Percentiles rank a stretch among this genome's conserved stretches.
phyloP scores from a whole-genome alignment of 805 yeast species.

The Ogataea trehaloabstinens region DNA sequence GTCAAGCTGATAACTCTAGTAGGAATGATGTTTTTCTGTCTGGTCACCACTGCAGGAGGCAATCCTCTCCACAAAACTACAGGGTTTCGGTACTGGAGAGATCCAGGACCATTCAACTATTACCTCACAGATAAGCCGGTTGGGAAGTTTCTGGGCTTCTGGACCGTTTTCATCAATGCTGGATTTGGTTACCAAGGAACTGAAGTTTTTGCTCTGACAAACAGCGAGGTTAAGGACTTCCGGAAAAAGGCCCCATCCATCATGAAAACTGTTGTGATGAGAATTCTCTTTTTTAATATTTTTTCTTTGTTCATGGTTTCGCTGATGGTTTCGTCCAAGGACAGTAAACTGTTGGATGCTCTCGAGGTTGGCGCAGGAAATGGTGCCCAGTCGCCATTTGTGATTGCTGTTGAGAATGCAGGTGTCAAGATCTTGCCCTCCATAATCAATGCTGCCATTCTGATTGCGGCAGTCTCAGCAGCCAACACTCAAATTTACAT shows the following conservation, averaged over 20 bases:
- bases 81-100: constrained; percentile 79
- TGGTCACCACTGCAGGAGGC: constrained; percentile 10
- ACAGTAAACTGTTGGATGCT: constrained; percentile 36
- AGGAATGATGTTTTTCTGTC: constrained; percentile 53
- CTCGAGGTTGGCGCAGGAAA: constrained; percentile 37
- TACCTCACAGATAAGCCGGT: constrained; percentile 7
- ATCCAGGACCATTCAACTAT: constrained; percentile 48
- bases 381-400: constrained; percentile 64
- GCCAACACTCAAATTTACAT: constrained; percentile 75
- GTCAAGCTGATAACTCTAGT: constrained; percentile 65
- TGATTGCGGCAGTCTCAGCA: constrained; percentile 69
- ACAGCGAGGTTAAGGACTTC: constrained; percentile 73
- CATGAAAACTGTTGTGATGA: constrained; percentile 62
- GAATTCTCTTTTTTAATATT: constrained; percentile 67
- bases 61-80: constrained; percentile 39
- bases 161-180: constrained; percentile 65
- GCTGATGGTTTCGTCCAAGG: constrained; percentile 65
- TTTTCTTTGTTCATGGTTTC: constrained; percentile 67
- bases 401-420: constrained; percentile 66
- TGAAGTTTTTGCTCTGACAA: constrained; percentile 71
- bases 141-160: constrained; percentile 59
- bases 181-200: constrained; percentile 84
- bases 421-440: constrained; percentile 67
- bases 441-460: constrained; percentile 69
- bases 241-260: constrained; percentile 70